phyloP scores from a whole-genome alignment of 176 grass and related monocot genomes.

The Oryza rufipogon region DNA sequence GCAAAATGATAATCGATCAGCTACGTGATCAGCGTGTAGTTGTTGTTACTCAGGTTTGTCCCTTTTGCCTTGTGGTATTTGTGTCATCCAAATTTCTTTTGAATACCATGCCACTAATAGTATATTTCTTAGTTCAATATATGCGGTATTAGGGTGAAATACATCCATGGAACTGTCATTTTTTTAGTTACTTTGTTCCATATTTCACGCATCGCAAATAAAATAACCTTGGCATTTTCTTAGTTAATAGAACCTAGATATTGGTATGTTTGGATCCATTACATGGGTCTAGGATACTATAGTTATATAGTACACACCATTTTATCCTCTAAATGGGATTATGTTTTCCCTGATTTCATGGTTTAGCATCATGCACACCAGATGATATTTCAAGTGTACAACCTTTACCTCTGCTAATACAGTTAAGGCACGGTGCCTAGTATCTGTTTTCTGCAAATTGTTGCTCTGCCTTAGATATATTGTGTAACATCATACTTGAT shows the following conservation, averaged over 20 bases:
- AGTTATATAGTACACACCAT: background rate
- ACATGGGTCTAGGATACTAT: too few relatives aligned
- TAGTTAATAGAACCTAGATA: background rate
- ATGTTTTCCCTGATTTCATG: background rate
- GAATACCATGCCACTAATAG: background rate
- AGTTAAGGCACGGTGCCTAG: background rate
- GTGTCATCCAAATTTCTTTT: background rate
- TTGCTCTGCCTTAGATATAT: background rate
- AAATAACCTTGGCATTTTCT: background rate
- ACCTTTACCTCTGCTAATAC: background rate
- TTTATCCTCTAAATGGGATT: background rate
- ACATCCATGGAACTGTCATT: background rate
- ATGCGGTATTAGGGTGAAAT: background rate
- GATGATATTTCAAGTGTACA: background rate
- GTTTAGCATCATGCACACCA: background rate
- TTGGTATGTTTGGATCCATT: background rate
- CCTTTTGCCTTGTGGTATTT: conserved; percentile 19
- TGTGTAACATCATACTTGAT: background rate
- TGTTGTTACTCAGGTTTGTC: conserved; percentile 75
- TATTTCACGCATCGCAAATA: background rate
- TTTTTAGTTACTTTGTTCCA: background rate
- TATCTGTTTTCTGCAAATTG: background rate
- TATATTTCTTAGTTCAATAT: background rate
- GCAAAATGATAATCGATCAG: conserved; percentile 97
- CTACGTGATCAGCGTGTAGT: conserved; percentile 78